These are phyloP conservation scores for Podospora appendiculata DNA, from an alignment of 495 filamentous ascomycete species.

Conservation along the genomic window DNA sequence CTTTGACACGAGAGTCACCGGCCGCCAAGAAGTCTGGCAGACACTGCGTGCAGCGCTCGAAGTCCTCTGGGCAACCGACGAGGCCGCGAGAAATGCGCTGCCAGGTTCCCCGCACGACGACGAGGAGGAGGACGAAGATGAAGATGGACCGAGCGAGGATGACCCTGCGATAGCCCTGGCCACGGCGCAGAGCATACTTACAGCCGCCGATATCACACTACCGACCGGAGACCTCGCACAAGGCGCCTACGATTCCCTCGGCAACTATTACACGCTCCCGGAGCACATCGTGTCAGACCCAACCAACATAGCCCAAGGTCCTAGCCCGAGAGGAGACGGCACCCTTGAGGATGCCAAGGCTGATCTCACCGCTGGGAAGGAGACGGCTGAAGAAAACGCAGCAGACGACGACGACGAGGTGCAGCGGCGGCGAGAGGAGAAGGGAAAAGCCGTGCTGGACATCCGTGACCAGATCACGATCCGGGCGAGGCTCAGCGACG, in stretches of 20 bases:
- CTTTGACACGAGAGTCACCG: conserved; percentile 77
- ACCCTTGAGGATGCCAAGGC: conserved; percentile 34
- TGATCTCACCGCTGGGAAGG: conserved; percentile 29
- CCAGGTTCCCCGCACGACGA: not conserved
- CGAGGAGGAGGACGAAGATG: conserved; percentile 12
- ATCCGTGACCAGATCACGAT: conserved; percentile 49
- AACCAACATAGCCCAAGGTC: conserved; percentile 47
- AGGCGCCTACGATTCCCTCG: conserved; percentile 72
- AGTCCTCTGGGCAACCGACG: conserved; percentile 45
- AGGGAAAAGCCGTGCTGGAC: conserved; percentile 47
- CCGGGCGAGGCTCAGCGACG: conserved; percentile 63
- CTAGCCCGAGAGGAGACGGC: conserved; percentile 20
- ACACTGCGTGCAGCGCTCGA: conserved; percentile 59
- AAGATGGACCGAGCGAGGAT: conserved; percentile 16
- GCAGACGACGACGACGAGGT: conserved; percentile 43
- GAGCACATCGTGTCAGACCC: conserved; percentile 73
- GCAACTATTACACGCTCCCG: conserved; percentile 68
- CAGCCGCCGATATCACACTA: conserved; percentile 71
- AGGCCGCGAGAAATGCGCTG: not conserved
- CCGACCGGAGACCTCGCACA: conserved; percentile 65
- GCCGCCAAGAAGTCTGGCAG: conserved; percentile 69
- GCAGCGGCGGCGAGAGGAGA: conserved; percentile 57
- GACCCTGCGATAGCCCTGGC: conserved; percentile 35
- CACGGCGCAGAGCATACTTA: conserved; percentile 72
- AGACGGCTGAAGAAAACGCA: conserved; percentile 26